Evolutionary conservation across 225 moss, liverwort and hornwort species (phyloP), one percentile per base, ranked within the genome.

Genomic region (Polytrichum formosum): DNA sequence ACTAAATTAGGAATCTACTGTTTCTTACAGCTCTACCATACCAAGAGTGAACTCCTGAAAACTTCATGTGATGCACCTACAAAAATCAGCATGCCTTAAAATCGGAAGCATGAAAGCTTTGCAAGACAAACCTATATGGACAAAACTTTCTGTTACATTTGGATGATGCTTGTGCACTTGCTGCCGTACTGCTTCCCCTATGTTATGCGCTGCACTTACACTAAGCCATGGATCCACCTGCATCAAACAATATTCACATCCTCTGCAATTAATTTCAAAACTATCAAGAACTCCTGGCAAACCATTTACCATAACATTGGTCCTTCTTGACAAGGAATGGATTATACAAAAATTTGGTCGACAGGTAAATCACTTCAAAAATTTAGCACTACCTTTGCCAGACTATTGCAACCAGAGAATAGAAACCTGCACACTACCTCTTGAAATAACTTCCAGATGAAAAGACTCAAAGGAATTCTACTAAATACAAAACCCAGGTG

Each of bases 161-260:
- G 94, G 88, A 79, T 94, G 88, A 66, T 82, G 78, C 65, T 74
- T 72, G 33, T 78, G 85, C 70, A 97, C 35, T 76, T 92, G 82
- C 55, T 82, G 92, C 69, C 85, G 86, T 64, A 94, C 94, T 81
- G 92, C 92, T 81, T 92, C 92, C 65, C 91, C 91, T 63, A 97
- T 94, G 67, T 92, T 89, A 78, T 97, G 94, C 4, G 97, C 94
- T 73, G 97, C 94, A 88, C 97, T 97, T 63, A 97, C 75, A 74
- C 97, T 94, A 63, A 97, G 83, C 94, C 92, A 94, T 78, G 97
- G 94, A 85, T 97, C 83, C 67, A 97, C 97, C 97, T 97, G 87
- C 29, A 54, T 63, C 46, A 70, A 29, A 66, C 70, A 55, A 71
- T 76, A 67, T 66, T 65, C 53, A 35, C 67, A 61, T 72, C 16